A percentile compares a stretch with the other conserved stretches of the same genome.
phyloP scores from a whole-genome alignment of 192 early-diverging fungal genomes.

The Coemansia sp. region DNA sequence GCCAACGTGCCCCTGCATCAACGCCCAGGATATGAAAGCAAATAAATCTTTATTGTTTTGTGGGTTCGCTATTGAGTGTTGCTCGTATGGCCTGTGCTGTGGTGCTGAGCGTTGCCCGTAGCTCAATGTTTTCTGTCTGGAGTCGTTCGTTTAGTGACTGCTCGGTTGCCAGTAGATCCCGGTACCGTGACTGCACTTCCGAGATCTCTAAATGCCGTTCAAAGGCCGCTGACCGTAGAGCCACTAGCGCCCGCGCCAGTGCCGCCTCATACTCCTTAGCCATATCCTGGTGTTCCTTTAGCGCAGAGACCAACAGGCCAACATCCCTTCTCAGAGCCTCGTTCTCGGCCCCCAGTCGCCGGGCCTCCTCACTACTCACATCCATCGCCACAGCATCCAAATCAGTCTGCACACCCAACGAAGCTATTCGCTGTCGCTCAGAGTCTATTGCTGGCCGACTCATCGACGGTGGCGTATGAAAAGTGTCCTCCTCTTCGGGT shows the following conservation, averaged over 20 bases:
- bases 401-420: slow-evolving; percentile 2
- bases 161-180: slow-evolving; percentile 30
- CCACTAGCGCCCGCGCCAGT: slow-evolving; percentile 28
- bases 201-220: slow-evolving; percentile 30
- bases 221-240: slow-evolving; percentile 36
- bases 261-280: slow-evolving; percentile 38
- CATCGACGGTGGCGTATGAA: slow-evolving; percentile 29
- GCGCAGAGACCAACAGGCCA: slow-evolving; percentile 14
- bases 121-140: slow-evolving; percentile 22
- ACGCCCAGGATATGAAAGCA: slow-evolving; percentile 31
- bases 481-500: slow-evolving; percentile 3
- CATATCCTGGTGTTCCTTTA: slow-evolving; percentile 46
- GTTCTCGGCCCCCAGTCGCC: slow-evolving; percentile 27
- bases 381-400: background rate
- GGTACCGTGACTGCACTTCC: slow-evolving; percentile 28
- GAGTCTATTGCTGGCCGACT: no score
- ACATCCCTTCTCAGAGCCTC: slow-evolving; percentile 17
- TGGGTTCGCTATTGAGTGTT: no score
- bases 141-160: slow-evolving; percentile 30
- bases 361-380: background rate
- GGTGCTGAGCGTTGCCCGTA: slow-evolving; percentile 21
- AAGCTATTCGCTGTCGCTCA: background rate
- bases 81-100: slow-evolving; percentile 21
- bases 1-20: slow-evolving; percentile 50
- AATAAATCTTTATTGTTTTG: no score